Conservation (phyloP, 2,329 filamentous ascomycete genomes). For the Aureobasidium melanogenum region DNA sequence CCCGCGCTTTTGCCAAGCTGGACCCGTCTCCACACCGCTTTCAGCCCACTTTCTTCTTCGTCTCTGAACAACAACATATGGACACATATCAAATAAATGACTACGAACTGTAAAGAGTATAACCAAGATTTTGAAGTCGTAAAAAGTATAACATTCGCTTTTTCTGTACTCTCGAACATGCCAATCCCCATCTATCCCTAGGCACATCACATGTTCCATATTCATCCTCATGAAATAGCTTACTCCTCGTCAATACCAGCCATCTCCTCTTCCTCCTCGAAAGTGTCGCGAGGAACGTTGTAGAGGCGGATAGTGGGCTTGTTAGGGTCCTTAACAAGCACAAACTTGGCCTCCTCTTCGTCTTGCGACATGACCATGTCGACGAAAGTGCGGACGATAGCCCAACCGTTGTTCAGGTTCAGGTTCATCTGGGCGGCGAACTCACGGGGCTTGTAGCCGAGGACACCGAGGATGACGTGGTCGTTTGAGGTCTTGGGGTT, state of each 20-base stretch:
- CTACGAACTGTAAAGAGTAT: not conserved
- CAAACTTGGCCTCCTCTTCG: constrained; percentile 56
- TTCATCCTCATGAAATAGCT: not conserved
- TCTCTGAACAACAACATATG: not conserved
- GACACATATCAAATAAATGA: too few relatives aligned
- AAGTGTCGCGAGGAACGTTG: constrained; percentile 75
- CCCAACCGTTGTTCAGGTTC: constrained; percentile 94
- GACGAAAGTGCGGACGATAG: constrained; percentile 94
- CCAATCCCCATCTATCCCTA: not conserved
- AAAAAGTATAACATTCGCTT: constrained; percentile 11
- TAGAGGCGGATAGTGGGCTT: constrained; percentile 92
- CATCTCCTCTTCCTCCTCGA: constrained; percentile 82
- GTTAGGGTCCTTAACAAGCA: constrained; percentile 83
- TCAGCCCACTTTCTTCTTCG: not conserved
- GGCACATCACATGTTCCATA: too few relatives aligned
- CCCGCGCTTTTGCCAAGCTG: not conserved
- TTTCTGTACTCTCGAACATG: constrained; percentile 9
- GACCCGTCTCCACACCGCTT: not conserved
- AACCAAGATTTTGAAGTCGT: not conserved
- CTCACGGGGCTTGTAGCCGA: constrained; percentile 96
- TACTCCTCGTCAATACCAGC: constrained; percentile 48
- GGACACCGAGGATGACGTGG: constrained; percentile 89
- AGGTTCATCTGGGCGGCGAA: constrained; percentile 98
- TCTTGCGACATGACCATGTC: constrained; percentile 79
- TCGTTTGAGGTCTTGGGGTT: constrained; percentile 89